These are phyloP conservation scores for Xylaria intraflava DNA, from an alignment of 495 filamentous ascomycete species.

Conservation along the genomic window DNA sequence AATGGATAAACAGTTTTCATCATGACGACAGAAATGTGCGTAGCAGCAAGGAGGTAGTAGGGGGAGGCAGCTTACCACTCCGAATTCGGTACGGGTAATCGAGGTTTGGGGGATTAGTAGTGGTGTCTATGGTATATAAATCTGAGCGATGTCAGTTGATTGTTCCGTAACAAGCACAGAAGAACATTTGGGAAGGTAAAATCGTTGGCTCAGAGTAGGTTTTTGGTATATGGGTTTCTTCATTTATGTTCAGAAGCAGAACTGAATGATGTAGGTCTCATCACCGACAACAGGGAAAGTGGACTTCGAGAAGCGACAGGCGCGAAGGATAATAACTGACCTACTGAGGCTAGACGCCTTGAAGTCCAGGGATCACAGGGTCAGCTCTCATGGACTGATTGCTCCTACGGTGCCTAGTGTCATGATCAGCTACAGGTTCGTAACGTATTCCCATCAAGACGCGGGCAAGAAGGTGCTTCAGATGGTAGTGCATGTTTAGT, in stretches of 20 bases:
- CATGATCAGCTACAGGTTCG: constrained; percentile 3
- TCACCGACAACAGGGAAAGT: constrained; percentile 54
- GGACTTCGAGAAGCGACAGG: neutral
- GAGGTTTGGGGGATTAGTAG: neutral
- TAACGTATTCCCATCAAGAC: neutral
- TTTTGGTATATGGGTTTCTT: constrained; percentile 81
- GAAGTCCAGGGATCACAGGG: neutral
- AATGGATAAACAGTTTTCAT: constrained; percentile 99
- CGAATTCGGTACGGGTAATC: neutral
- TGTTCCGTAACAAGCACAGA: neutral
- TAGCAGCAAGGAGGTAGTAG: neutral
- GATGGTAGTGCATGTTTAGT: constrained; percentile 99
- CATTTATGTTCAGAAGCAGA: constrained; percentile 89
- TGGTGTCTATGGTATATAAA: neutral
- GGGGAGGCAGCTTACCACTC: neutral
- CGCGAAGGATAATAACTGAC: constrained; percentile 15
- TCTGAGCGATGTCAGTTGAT: constrained; percentile 2
- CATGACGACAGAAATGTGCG: constrained; percentile 43
- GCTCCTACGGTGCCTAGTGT: no score
- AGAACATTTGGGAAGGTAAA: constrained; percentile 4
- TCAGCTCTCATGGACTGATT: no score
- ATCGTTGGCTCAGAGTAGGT: constrained; percentile 41
- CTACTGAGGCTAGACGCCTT: neutral
- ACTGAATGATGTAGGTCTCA: constrained; percentile 75
- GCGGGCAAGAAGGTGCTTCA: constrained; percentile 47